Evolutionary conservation across 208 protist genomes (phyloP).

Genomic region (Leishmania martiniquensis): DNA sequence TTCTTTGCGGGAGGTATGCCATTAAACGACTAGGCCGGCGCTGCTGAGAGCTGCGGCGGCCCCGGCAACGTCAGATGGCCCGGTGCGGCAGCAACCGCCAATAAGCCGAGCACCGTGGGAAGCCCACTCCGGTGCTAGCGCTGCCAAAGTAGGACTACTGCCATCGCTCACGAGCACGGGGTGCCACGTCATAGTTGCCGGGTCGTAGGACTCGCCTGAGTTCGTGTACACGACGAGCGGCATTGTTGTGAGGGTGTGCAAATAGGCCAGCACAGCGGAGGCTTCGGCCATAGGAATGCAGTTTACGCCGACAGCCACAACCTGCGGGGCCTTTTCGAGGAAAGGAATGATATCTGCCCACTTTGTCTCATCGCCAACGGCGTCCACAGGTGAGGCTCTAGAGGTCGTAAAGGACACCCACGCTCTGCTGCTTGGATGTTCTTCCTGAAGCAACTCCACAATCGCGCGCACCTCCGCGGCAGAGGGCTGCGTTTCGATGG

Average conservation of each 20-base stretch:
- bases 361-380: slow-evolving; percentile 46
- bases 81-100: slow-evolving; percentile 56
- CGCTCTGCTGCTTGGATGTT: slow-evolving; percentile 38
- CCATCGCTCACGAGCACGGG: slow-evolving; percentile 1
- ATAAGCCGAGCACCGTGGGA: slow-evolving; percentile 41
- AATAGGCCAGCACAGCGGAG: slow-evolving; percentile 17
- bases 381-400: slow-evolving; percentile 13
- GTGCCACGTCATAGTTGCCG: slow-evolving; percentile 36
- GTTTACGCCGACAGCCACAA: slow-evolving; percentile 62
- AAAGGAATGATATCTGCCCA: slow-evolving; percentile 35
- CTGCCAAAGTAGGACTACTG: slow-evolving; percentile 18
- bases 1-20: not conserved
- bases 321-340: slow-evolving; percentile 32
- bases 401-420: slow-evolving; percentile 64
- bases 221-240: slow-evolving; percentile 72
- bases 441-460: slow-evolving; percentile 49
- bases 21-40: slow-evolving; percentile 7
- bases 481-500: slow-evolving; percentile 65
- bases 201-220: slow-evolving; percentile 54
- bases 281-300: slow-evolving; percentile 49
- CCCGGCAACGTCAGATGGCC: slow-evolving; percentile 23
- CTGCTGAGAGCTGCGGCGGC: slow-evolving; percentile 7
- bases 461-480: slow-evolving; percentile 48
- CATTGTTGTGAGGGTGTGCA: slow-evolving; percentile 44
- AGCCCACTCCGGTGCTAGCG: slow-evolving; percentile 29